Evolutionary conservation across 768 basidiomycete species (phyloP), one percentile per base, ranked within the genome.

Genomic region (Russula virescens): DNA sequence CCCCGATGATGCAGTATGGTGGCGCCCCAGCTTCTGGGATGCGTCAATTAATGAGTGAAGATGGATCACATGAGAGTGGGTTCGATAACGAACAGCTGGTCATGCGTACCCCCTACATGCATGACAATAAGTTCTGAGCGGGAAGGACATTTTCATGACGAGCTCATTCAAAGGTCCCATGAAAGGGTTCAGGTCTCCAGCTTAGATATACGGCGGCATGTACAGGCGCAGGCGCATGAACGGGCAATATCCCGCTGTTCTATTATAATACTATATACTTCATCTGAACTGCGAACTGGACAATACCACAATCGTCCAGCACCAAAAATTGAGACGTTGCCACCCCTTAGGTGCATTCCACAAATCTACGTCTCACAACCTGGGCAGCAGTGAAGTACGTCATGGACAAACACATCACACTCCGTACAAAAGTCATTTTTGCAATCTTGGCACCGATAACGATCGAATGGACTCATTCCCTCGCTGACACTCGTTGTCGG

Each of bases 391-490:
- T 98, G 96, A 21, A 98, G 79, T 23, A 94, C 93, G 65, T 96
- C 92, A 69, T 98, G 97, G 5, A 98, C 86, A 70, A 98, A 97
- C 21, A 96, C 83, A 75, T 99, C 97, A 71, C 97, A 99, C 53
- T 98, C 95, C 26, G 86, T 82, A 72, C 97, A 98, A 71, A 98
- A 99, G 71, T 97, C 88, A 54, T 89, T 77, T 2, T 73, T 69
- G 75, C 97, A 98, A 25, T 90, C 88, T 2, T 88, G 86, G 74
- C 97, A 98, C 56, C 86, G 81, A 73, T 98, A 99, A 38, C 96
- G 81, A 19, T 94, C 91, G 7, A 91, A 77, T 0, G 91, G 85
- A 67, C 91, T 94, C 67, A 96, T 78, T 0, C 89, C 93, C 59
- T 94, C 81, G 40, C 74, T 71, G 7, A 68, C 80, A 35, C 73